phyloP scores from a whole-genome alignment of 805 yeast species.

The Dipodascopsis uninucleata region DNA sequence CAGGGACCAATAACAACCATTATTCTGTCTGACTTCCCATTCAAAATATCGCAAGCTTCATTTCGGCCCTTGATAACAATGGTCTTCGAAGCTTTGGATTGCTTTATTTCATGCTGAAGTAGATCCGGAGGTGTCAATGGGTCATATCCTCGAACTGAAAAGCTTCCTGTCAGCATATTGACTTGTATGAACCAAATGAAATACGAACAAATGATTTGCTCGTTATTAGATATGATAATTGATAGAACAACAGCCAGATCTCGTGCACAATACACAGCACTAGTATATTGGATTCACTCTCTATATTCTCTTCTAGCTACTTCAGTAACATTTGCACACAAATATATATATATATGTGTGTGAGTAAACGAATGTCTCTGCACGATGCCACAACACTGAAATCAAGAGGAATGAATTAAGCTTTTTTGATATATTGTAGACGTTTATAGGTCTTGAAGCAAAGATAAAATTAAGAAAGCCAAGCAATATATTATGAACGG shows the following conservation, averaged over 20 bases:
- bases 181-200: background rate
- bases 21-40: constrained; percentile 75
- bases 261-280: too few relatives aligned
- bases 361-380: too few relatives aligned
- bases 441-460: background rate
- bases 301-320: too few relatives aligned
- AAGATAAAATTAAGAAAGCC: too few relatives aligned
- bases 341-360: too few relatives aligned
- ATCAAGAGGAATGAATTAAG: background rate
- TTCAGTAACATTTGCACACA: too few relatives aligned
- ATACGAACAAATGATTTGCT: too few relatives aligned
- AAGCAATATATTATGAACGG: too few relatives aligned
- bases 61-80: constrained; percentile 75
- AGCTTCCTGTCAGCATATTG: background rate
- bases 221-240: too few relatives aligned
- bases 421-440: background rate
- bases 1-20: constrained; percentile 94
- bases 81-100: constrained; percentile 56
- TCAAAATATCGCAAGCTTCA: constrained; percentile 70
- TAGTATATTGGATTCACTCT: too few relatives aligned
- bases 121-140: constrained; percentile 95
- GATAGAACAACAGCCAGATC: too few relatives aligned
- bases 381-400: background rate
- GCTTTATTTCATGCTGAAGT: constrained; percentile 78
- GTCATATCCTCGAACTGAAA: constrained; percentile 70